Evolutionary conservation across 1,139 yeast species (phyloP).

Genomic region (Blastobotrys malaysiensis): DNA sequence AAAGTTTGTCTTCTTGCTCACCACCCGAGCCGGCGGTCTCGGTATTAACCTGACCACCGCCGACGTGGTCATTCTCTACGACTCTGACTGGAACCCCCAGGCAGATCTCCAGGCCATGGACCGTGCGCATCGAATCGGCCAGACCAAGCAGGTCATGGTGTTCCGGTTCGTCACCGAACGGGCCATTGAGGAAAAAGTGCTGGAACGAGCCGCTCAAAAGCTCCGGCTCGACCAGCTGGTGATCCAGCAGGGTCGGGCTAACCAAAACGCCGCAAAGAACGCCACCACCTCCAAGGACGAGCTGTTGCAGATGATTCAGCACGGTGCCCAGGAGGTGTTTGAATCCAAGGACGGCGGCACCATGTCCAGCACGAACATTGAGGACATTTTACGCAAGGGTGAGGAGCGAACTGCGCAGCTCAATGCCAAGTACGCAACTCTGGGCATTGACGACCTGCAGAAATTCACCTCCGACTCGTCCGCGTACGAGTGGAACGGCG

Average conservation of each 20-base stretch:
- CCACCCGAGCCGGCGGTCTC: constrained; percentile 97
- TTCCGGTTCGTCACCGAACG: constrained; percentile 90
- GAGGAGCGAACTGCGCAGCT: constrained; percentile 73
- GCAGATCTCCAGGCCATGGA: constrained; percentile 99
- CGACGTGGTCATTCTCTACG: constrained; percentile 82
- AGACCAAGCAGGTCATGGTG: constrained; percentile 90
- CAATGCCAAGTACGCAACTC: constrained; percentile 71
- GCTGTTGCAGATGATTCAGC: constrained; percentile 90
- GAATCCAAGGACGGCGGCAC: constrained; percentile 33
- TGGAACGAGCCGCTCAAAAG: constrained; percentile 95
- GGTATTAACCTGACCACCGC: constrained; percentile 94
- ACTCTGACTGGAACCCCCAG: constrained; percentile 98
- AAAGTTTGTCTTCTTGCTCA: constrained; percentile 78
- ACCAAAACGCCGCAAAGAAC: constrained; percentile 43
- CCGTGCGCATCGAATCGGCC: constrained; percentile 97
- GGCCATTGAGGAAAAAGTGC: constrained; percentile 92
- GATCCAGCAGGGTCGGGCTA: constrained; percentile 84
- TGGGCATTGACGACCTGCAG: constrained; percentile 90
- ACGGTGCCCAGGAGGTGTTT: constrained; percentile 88
- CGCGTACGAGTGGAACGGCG: constrained; percentile 97
- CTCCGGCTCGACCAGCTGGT: constrained; percentile 89
- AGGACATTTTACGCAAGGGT: constrained; percentile 68
- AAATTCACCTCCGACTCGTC: constrained; percentile 78
- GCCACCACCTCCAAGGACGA: constrained; percentile 64
- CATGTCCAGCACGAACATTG: constrained; percentile 62